phyloP scores from a whole-genome alignment of 2,329 filamentous ascomycete species.

The Sporothrix curviconia region DNA sequence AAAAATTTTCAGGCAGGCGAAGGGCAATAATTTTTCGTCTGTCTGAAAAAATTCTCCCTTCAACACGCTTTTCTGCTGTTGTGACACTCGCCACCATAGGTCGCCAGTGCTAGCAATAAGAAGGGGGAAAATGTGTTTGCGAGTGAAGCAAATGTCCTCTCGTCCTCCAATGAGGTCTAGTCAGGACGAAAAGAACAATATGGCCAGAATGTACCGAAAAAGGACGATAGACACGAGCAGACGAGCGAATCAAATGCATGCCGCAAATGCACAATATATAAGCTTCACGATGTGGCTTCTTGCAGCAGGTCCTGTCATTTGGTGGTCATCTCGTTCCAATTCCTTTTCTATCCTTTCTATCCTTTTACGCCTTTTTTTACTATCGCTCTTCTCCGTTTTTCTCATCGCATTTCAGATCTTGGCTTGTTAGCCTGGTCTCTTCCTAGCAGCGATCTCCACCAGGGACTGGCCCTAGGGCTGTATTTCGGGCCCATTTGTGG shows the following conservation, averaged over 20 bases:
- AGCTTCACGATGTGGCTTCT: neutral
- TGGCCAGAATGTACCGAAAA: neutral
- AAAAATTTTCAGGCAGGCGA: neutral
- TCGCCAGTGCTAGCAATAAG: no score
- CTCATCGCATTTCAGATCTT: neutral
- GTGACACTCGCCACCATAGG: neutral
- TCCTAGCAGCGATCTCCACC: conserved; percentile 5
- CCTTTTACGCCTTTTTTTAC: neutral
- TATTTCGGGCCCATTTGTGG: conserved; percentile 1
- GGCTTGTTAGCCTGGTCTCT: neutral
- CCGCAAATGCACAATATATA: neutral
- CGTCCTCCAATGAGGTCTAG: neutral
- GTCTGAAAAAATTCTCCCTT: no score
- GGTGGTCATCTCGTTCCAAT: neutral
- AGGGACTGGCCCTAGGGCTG: conserved; percentile 1
- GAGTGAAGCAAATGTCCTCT: neutral
- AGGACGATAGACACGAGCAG: neutral
- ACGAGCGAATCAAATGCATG: neutral
- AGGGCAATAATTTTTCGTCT: neutral
- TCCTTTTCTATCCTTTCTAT: neutral
- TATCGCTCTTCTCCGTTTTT: neutral
- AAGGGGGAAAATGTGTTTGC: neutral
- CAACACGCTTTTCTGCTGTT: neutral
- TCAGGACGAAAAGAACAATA: neutral
- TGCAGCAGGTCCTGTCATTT: neutral